These are phyloP conservation scores for Stereum hirsutum DNA, from an alignment of 1,284 basidiomycete genomes.

Conservation along the genomic window DNA sequence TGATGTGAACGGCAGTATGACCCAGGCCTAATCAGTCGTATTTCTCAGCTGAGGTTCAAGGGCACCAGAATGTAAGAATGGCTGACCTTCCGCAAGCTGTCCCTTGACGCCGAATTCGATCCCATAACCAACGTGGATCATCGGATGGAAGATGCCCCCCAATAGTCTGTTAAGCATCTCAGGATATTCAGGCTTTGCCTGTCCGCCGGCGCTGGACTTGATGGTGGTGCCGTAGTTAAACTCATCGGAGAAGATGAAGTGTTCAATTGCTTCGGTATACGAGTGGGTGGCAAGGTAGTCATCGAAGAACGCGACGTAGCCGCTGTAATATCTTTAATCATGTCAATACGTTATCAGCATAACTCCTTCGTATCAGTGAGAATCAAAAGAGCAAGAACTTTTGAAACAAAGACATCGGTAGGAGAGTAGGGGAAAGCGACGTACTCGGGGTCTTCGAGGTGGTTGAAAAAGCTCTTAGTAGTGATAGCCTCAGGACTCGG, in stretches of 20 bases:
- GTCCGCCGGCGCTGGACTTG: slow-evolving; percentile 13
- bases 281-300: slow-evolving; percentile 33
- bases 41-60: background rate
- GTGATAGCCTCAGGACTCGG: slow-evolving; percentile 34
- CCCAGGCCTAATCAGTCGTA: slow-evolving; percentile 23
- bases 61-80: background rate
- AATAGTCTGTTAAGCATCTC: slow-evolving; percentile 55
- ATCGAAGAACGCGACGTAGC: slow-evolving; percentile 51
- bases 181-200: slow-evolving; percentile 37
- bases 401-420: background rate
- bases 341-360: background rate
- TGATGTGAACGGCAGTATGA: slow-evolving; percentile 22
- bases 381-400: too few species aligned
- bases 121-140: slow-evolving; percentile 60
- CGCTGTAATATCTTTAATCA: slow-evolving; percentile 40
- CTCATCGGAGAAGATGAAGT: slow-evolving; percentile 46
- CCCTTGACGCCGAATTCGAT: slow-evolving; percentile 55
- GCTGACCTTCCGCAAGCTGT: slow-evolving; percentile 51
- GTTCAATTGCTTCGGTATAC: slow-evolving; percentile 33
- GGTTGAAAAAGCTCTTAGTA: slow-evolving; percentile 33
- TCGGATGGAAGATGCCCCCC: slow-evolving; percentile 50
- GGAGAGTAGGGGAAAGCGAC: slow-evolving; percentile 8
- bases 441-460: slow-evolving; percentile 40
- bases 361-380: too few species aligned
- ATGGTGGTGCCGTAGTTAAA: slow-evolving; percentile 26